Evolutionary conservation across 1,284 basidiomycete genomes (phyloP), one percentile per base, ranked within the genome.

Genomic region (Rhizoctonia solani): DNA sequence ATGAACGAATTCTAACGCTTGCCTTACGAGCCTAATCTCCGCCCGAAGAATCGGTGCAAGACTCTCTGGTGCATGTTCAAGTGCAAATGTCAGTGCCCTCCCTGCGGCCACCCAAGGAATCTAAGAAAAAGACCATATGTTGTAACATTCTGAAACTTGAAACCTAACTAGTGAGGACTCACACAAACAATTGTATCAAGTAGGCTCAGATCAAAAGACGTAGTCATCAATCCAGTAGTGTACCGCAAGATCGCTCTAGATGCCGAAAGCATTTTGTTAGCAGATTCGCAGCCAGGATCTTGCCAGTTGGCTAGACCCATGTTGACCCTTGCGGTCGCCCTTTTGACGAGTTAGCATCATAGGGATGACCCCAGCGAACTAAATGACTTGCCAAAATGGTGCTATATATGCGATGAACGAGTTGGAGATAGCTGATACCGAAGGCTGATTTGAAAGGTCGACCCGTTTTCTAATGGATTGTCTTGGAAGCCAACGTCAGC

Each of bases 251-350:
- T 61, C 3, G 58, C 16, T n/a, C 47, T 61, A 4, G 58, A 29
- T 6, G 58, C 46, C 30, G 29, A 21, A 23, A 61, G 58, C 16
- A 32, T 30, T 25, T 50, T 61, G 29, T 49, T 37, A 11, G 58
- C 58, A 3, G 47, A 61, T 25, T 61, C 58, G 32, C 58, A 61
- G 46, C 46, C 52, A 8, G 58, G 58, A 32, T 61, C 58, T 30
- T 39, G 41, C 59, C 59, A 63, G 49, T 63, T 37, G 34, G 59
- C 47, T 6, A 63, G 29, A 14, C 29, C 23, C 4, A 30, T 41
- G 34, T 63, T 32, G 9, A 47, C 14, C 2, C 29, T 21, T 14
- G 53, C 29, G 5, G 39, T 23, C 14, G 49, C 59, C 25, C 59
- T 63, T n/a, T 6, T 5, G 13, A 5, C 5, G 19, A 9, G 30